A percentile compares a stretch with the other conserved stretches of the same genome.
Evolutionary conservation across 257 asterid genomes (phyloP).

Genomic region (Osmanthus fragrans): DNA sequence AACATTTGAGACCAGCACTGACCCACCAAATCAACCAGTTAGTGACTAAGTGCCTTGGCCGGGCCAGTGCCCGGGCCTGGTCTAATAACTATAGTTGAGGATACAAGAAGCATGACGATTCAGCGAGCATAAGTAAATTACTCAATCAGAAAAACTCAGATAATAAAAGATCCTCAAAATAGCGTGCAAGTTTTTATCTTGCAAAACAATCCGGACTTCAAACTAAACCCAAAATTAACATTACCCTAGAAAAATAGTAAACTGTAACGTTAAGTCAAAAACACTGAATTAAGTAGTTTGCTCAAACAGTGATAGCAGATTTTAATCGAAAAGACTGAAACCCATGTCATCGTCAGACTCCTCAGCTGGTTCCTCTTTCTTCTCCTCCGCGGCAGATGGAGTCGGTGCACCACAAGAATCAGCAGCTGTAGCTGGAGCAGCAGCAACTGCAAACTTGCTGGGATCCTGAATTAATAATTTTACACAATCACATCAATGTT

Average conservation of each 20-base stretch:
- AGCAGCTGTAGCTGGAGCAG: constrained; percentile 50
- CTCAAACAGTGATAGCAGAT: background rate
- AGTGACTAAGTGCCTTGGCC: too few species aligned
- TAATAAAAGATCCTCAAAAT: background rate
- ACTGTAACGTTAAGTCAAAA: background rate
- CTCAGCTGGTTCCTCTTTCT: constrained; percentile 71
- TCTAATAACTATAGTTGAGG: too few species aligned
- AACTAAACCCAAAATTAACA: background rate
- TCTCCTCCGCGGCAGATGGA: constrained; percentile 50
- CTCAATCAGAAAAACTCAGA: background rate
- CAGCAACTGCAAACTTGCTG: constrained; percentile 70
- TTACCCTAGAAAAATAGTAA: background rate
- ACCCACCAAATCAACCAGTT: too few species aligned
- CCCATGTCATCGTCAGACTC: constrained; percentile 91
- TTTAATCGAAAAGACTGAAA: constrained; percentile 70
- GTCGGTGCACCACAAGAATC: constrained; percentile 28
- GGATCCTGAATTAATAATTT: constrained; percentile 53
- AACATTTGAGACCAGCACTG: too few species aligned
- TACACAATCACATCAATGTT: background rate
- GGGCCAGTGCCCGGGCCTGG: too few species aligned
- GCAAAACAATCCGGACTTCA: background rate
- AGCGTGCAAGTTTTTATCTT: background rate
- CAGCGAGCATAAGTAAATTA: background rate
- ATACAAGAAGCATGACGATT: background rate
- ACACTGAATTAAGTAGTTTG: background rate